Evolutionary conservation across 164 flowering plant species (phyloP).

Genomic region (Umbellularia californica): DNA sequence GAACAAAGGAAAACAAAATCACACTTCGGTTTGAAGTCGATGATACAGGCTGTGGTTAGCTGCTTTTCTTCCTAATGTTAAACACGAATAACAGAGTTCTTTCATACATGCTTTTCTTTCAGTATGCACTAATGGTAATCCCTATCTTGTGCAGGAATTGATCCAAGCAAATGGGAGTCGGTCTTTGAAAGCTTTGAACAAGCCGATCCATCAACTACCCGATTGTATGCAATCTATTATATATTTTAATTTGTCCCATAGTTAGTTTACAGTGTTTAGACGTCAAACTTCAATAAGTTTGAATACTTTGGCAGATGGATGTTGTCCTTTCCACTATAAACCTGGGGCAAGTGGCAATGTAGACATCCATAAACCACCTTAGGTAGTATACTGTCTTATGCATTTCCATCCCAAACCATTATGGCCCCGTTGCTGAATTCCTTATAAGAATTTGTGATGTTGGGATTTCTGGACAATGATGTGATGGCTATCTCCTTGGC

Average conservation of each 20-base stretch:
- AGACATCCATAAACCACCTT: too few relatives aligned
- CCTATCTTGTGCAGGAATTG: conserved; percentile 56
- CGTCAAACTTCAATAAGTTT: neutral
- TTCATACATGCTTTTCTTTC: neutral
- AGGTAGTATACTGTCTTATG: too few relatives aligned
- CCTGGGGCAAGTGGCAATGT: too few relatives aligned
- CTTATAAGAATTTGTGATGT: too few relatives aligned
- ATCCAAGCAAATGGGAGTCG: conserved; percentile 96
- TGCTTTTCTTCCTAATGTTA: neutral
- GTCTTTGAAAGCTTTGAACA: conserved; percentile 99
- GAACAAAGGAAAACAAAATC: conserved; percentile 52
- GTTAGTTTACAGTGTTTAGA: neutral
- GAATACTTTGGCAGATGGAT: neutral
- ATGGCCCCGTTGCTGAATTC: too few relatives aligned
- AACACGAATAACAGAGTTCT: neutral
- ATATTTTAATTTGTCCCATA: neutral
- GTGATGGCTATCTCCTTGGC: too few relatives aligned
- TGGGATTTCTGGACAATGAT: too few relatives aligned
- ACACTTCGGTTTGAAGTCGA: conserved; percentile 91
- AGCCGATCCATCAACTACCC: conserved; percentile 95
- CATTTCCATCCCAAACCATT: too few relatives aligned
- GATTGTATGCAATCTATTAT: conserved; percentile 51
- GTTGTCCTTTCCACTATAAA: too few relatives aligned
- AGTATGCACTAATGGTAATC: neutral
- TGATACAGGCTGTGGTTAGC: conserved; percentile 92